Evolutionary conservation across 1,139 yeast species (phyloP).

Genomic region (Hansenula sp.): DNA sequence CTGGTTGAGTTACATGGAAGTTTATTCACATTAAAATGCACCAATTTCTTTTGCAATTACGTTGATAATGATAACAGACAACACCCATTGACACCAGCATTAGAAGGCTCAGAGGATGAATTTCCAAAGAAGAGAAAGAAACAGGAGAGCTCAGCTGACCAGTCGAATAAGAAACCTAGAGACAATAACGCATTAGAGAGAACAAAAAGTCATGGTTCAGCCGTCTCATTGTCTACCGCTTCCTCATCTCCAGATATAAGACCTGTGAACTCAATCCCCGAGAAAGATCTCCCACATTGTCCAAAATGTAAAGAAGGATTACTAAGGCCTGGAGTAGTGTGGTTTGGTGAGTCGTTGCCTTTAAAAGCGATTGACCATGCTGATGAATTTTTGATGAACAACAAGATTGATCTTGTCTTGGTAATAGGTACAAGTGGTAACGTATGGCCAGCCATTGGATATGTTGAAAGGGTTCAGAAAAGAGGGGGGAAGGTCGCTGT

Average conservation of each 20-base stretch:
- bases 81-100: constrained; percentile 62
- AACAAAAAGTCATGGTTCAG: constrained; percentile 4
- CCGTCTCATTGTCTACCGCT: constrained; percentile 6
- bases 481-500: constrained; percentile 83
- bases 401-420: constrained; percentile 63
- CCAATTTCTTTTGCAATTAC: constrained; percentile 69
- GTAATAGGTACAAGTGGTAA: constrained; percentile 85
- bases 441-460: constrained; percentile 91
- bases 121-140: constrained; percentile 17
- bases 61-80: constrained; percentile 46
- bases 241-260: constrained; percentile 40
- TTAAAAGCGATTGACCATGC: constrained; percentile 56
- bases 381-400: constrained; percentile 63
- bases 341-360: constrained; percentile 89
- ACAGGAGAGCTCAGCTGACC: constrained; percentile 3
- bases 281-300: constrained; percentile 65
- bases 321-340: constrained; percentile 83
- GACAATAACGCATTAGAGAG: constrained; percentile 6
- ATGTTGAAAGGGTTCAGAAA: constrained; percentile 68
- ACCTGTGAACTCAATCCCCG: constrained; percentile 45
- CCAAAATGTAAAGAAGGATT: constrained; percentile 62
- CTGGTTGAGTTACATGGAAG: constrained; percentile 77
- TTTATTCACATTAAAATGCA: constrained; percentile 67
- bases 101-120: constrained; percentile 35
- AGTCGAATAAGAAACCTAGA: constrained; percentile 6